phyloP scores from a whole-genome alignment of 1,284 basidiomycete species.

The Irpex sp. region DNA sequence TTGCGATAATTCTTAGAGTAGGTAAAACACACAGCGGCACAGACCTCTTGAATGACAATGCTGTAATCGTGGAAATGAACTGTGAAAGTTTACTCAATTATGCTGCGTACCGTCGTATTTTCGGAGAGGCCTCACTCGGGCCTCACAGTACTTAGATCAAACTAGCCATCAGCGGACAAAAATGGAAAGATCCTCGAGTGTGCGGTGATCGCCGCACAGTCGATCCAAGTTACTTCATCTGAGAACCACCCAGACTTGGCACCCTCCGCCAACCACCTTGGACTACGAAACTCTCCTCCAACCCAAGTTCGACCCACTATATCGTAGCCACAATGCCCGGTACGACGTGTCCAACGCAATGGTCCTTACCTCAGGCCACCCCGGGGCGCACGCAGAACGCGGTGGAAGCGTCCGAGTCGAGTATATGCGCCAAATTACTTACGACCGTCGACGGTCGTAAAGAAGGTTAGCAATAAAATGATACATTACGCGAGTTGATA shows the following conservation, averaged over 20 bases:
- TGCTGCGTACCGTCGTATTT: background rate
- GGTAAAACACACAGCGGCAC: background rate
- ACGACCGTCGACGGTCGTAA: slow-evolving; percentile 53
- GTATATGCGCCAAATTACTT: slow-evolving; percentile 66
- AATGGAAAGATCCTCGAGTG: background rate
- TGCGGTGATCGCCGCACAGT: background rate
- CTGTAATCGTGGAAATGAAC: background rate
- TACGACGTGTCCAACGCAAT: background rate
- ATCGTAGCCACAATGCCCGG: background rate
- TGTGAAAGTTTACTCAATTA: background rate
- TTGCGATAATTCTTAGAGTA: slow-evolving; percentile 1
- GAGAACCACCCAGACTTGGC: no score
- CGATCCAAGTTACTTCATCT: background rate
- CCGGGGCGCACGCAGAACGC: background rate
- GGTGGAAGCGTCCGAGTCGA: slow-evolving; percentile 7
- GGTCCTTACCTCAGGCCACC: slow-evolving; percentile 2
- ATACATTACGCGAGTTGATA: no score
- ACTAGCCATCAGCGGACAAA: background rate
- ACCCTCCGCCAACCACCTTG: no score
- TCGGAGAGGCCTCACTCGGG: background rate
- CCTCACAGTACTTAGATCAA: background rate
- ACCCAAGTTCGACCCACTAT: background rate
- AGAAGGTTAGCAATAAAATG: slow-evolving; percentile 43
- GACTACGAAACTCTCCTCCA: background rate
- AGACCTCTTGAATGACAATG: background rate